Conservation (phyloP, 106 monocot species). For the Phalaenopsis equestris region DNA sequence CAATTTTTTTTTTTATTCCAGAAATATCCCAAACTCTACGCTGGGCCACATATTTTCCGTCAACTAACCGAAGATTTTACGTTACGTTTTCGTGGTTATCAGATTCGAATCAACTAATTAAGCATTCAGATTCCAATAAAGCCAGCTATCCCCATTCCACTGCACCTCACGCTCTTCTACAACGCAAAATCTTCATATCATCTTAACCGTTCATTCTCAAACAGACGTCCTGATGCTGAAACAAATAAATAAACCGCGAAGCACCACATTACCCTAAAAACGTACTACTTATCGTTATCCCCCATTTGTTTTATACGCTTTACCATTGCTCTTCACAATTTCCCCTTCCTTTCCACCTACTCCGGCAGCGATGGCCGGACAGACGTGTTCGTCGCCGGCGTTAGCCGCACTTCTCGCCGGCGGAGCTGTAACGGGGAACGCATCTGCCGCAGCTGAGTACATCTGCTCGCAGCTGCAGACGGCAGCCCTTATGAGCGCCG, state of each 20-base stretch:
- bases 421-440: conserved; percentile 2
- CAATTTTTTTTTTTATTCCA: no score
- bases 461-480: conserved; percentile 21
- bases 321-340: no score
- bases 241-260: not conserved
- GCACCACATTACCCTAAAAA: not conserved
- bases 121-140: not conserved
- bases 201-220: not conserved
- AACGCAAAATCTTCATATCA: not conserved
- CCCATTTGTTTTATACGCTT: no score
- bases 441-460: conserved; percentile 25
- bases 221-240: not conserved
- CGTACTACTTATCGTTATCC: no score
- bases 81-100: no score
- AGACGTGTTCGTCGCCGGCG: conserved; percentile 2
- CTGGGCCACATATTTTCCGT: no score
- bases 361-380: not conserved
- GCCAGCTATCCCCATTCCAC: not conserved
- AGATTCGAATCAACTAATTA: no score
- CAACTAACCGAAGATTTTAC: no score
- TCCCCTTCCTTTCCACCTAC: not conserved
- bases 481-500: conserved; percentile 6
- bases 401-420: conserved; percentile 4
- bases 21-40: no score
- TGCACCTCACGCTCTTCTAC: not conserved